Evolutionary conservation across 1,139 yeast species (phyloP), one percentile per base, ranked within the genome.

Genomic region (Suhomyces wounanorum): DNA sequence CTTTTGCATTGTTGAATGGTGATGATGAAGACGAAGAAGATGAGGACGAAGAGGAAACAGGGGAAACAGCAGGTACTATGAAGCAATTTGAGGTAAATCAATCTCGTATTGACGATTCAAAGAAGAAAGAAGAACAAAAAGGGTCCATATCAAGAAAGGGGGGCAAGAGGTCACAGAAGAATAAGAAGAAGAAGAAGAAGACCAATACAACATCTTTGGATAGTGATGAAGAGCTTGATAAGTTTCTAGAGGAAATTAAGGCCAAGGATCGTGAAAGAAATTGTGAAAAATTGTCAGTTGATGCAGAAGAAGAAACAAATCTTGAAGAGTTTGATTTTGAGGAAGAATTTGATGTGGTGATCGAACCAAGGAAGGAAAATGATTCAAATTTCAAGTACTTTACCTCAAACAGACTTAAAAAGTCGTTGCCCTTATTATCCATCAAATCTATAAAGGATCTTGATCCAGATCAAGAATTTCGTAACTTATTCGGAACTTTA

Each of bases 381-480:
- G 81, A 77, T 50, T 69, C 78, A 9, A 73, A 75, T 53, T 78
- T 75, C 59, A 66, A 77, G 55, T 63, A 73, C 60, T 74, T 82
- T 65, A 73, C 87, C 25, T 59, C 75, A 16, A 60, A 67, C 31
- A 69, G 79, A 60, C 70, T 78, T 50, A 69, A 62, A 49, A 63
- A 63, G 47, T 70, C 76, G 30, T 54, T 74, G 38, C 68, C 71
- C 6, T 66, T 80, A 40, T 68, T 84, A 33, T 72, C 77, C 11
- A 65, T 84, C 8, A 64, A 62, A 1, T 74, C 81, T 43, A 65
- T 77, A 3, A 81, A 79, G 51, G 81, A 84, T 54, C 73, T 90
- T 43, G 96, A 90, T 63, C 89, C 96, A 2, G 96, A 89, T 60
- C 81, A 82, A 44, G 97, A 90, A 62, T 85, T 88, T 63, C 80